A percentile compares a stretch with the other conserved stretches of the same genome.
phyloP scores from a whole-genome alignment of 106 monocot genomes.

The Dendrobium officinale region DNA sequence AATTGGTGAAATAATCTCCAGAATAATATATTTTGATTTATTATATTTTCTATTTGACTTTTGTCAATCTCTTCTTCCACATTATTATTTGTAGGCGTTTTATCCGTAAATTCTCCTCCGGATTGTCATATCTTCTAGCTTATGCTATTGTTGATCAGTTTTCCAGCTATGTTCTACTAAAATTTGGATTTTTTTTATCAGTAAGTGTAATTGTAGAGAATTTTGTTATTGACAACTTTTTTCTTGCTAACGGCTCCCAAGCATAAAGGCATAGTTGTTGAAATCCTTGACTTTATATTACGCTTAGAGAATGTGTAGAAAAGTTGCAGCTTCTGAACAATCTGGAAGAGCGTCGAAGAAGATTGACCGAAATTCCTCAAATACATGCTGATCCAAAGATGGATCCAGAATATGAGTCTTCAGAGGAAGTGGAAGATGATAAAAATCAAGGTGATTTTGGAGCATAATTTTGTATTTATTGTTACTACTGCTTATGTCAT shows the following conservation, averaged over 20 bases:
- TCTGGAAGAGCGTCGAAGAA: conserved; percentile 45
- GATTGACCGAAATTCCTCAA: conserved; percentile 49
- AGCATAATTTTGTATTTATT: background rate
- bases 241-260: background rate
- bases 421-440: conserved; percentile 36
- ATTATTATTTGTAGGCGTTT: too few relatives aligned
- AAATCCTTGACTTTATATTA: conserved; percentile 39
- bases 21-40: too few relatives aligned
- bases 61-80: too few relatives aligned
- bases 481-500: background rate
- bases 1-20: too few relatives aligned
- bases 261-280: background rate
- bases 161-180: background rate
- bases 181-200: background rate
- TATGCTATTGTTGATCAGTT: background rate
- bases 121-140: too few relatives aligned
- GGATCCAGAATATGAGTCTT: conserved; percentile 58
- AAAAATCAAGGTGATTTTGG: conserved; percentile 29
- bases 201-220: background rate
- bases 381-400: conserved; percentile 65
- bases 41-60: too few relatives aligned
- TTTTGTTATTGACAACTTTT: background rate
- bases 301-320: conserved; percentile 72
- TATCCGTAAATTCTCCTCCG: too few relatives aligned
- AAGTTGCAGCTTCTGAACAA: conserved; percentile 53